A percentile compares a stretch with the other conserved stretches of the same genome.
These are phyloP conservation scores for Cardiospermum halicacabum DNA, from an alignment of 345 rosid species.

Conservation along the genomic window DNA sequence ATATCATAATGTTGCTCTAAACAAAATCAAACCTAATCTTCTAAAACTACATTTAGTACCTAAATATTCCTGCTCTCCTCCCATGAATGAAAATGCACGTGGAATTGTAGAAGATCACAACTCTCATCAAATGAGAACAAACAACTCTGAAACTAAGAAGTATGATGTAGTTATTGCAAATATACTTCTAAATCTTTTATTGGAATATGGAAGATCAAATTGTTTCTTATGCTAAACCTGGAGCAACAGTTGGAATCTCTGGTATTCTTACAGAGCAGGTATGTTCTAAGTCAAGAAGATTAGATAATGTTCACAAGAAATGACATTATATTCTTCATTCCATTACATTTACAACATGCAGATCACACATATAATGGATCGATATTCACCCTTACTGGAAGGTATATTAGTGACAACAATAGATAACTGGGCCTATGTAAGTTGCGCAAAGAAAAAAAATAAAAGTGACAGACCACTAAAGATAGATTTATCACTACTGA, in stretches of 20 bases:
- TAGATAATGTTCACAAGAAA: no score
- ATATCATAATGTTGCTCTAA: slow-evolving; percentile 54
- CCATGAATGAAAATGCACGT: slow-evolving; percentile 7
- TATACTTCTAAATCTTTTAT: slow-evolving; percentile 70
- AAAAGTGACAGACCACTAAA: not conserved
- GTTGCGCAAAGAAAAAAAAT: slow-evolving; percentile 46
- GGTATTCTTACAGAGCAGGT: slow-evolving; percentile 87
- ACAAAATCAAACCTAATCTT: slow-evolving; percentile 46
- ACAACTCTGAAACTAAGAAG: slow-evolving; percentile 23
- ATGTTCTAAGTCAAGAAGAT: slow-evolving; percentile 7
- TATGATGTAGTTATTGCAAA: slow-evolving; percentile 76
- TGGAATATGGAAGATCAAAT: slow-evolving; percentile 68
- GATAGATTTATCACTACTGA: not conserved
- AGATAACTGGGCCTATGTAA: slow-evolving; percentile 64
- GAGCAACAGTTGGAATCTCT: slow-evolving; percentile 57
- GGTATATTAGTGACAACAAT: slow-evolving; percentile 45
- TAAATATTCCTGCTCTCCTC: slow-evolving; percentile 16
- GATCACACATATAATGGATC: slow-evolving; percentile 45
- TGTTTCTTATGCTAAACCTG: slow-evolving; percentile 64
- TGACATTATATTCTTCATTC: slow-evolving; percentile 3
- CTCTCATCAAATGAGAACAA: slow-evolving; percentile 18
- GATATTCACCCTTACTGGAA: slow-evolving; percentile 55
- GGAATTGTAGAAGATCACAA: slow-evolving; percentile 15
- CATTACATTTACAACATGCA: slow-evolving; percentile 39
- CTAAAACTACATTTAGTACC: slow-evolving; percentile 46